Conservation (phyloP, 768 basidiomycete species). For the Albatrellus ellisii region DNA sequence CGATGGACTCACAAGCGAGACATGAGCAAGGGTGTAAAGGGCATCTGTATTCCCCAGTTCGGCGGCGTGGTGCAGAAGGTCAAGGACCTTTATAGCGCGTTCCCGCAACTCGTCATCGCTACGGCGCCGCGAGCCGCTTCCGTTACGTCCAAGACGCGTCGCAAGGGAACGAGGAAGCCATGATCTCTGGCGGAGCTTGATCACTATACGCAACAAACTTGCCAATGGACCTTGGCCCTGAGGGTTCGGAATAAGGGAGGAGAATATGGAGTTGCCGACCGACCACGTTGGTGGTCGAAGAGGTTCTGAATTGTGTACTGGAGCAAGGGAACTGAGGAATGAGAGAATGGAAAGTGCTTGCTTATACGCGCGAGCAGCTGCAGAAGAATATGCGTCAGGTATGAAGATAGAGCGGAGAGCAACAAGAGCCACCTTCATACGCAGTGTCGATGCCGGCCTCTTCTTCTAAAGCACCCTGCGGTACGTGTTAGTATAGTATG, state of each 20-base stretch:
- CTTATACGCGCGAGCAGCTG: slow-evolving; percentile 64
- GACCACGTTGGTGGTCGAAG: slow-evolving; percentile 26
- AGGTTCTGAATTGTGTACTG: slow-evolving; percentile 42
- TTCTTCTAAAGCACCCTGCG: background rate
- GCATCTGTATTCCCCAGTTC: slow-evolving; percentile 71
- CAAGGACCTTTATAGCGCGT: slow-evolving; percentile 72
- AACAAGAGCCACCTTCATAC: slow-evolving; percentile 9
- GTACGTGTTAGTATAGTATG: too few species aligned
- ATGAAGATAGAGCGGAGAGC: background rate
- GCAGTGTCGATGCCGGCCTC: slow-evolving; percentile 6
- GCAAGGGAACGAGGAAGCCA: slow-evolving; percentile 32
- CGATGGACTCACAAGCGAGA: slow-evolving; percentile 43
- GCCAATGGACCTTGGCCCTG: slow-evolving; percentile 73
- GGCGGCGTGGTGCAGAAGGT: slow-evolving; percentile 68
- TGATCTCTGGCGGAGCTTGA: slow-evolving; percentile 52
- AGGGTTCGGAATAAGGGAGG: slow-evolving; percentile 52
- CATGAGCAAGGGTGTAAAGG: slow-evolving; percentile 47
- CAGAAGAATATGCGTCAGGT: background rate
- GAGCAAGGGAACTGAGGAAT: slow-evolving; percentile 46
- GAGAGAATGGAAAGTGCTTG: slow-evolving; percentile 59
- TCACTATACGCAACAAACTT: slow-evolving; percentile 49
- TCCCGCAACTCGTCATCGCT: slow-evolving; percentile 54
- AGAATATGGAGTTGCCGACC: slow-evolving; percentile 34
- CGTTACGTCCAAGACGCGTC: slow-evolving; percentile 23
- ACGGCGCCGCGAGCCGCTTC: slow-evolving; percentile 28